Conservation (phyloP, 1,139 yeast species). For the Geotrichum restrictum region DNA sequence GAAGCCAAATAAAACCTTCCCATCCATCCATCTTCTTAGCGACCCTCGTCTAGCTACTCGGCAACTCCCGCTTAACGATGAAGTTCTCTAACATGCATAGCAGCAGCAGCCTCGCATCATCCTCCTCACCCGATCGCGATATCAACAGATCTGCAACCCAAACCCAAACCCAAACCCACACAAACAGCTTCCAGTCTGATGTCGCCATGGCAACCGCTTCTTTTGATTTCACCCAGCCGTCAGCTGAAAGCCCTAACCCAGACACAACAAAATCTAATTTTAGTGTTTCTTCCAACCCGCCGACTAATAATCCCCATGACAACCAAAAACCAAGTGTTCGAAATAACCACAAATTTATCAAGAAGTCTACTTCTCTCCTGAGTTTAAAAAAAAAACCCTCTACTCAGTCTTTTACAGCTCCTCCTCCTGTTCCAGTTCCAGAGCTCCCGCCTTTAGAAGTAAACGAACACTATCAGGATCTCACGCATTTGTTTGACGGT, state of each 20-base stretch:
- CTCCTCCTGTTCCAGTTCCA: constrained; percentile 8
- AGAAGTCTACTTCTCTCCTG: constrained; percentile 9
- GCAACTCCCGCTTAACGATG: too few species aligned
- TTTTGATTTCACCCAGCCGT: neutral
- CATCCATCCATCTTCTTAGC: too few species aligned
- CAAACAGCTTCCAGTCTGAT: neutral
- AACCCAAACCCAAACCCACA: neutral
- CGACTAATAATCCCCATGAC: constrained; percentile 1
- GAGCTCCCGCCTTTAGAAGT: constrained; percentile 16
- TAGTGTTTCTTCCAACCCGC: neutral
- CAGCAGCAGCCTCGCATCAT: neutral
- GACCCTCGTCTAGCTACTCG: too few species aligned
- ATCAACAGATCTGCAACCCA: neutral
- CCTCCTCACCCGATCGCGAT: neutral
- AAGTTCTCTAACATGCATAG: neutral
- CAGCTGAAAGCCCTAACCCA: constrained; percentile 1
- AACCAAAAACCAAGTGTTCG: neutral
- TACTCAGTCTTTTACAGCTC: neutral
- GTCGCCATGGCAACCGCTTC: constrained; percentile 1
- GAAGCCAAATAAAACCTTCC: too few species aligned
- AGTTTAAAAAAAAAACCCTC: constrained; percentile 11
- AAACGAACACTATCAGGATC: constrained; percentile 9
- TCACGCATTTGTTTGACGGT: constrained; percentile 5
- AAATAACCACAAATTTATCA: neutral
- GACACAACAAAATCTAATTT: neutral